These are phyloP conservation scores for Fusarium begoniae DNA, from an alignment of 2,329 filamentous ascomycete genomes.

Conservation along the genomic window DNA sequence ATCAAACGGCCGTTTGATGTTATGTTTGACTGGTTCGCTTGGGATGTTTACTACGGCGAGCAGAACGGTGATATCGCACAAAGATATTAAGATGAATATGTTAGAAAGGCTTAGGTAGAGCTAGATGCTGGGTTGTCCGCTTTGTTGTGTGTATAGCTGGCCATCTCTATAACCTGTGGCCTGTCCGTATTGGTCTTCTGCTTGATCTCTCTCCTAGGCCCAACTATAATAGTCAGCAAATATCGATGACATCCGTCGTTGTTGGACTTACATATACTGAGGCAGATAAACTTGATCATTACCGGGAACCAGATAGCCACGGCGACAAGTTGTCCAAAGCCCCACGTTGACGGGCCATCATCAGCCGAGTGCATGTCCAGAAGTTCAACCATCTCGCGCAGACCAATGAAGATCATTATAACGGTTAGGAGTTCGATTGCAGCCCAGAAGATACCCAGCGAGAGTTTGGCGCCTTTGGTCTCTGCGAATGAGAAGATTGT, in stretches of 20 bases:
- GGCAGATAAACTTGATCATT: neutral
- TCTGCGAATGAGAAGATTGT: neutral
- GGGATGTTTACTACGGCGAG: neutral
- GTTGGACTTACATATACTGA: neutral
- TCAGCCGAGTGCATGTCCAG: neutral
- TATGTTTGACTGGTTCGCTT: slow-evolving; percentile 3
- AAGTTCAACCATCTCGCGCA: neutral
- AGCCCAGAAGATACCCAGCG: neutral
- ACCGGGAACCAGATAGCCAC: slow-evolving; percentile 6
- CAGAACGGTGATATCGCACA: fast-evolving
- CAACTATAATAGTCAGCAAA: neutral
- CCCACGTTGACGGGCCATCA: neutral
- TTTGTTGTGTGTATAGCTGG: neutral
- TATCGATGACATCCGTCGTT: fast-evolving
- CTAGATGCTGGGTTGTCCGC: neutral
- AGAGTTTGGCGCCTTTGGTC: neutral
- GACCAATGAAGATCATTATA: neutral
- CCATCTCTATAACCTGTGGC: neutral
- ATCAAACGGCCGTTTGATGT: neutral
- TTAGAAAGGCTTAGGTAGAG: fast-evolving
- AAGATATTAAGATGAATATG: fast-evolving
- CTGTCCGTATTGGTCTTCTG: neutral
- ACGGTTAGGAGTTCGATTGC: fast-evolving
- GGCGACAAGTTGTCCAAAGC: slow-evolving; percentile 6
- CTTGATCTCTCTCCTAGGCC: neutral